Conservation (phyloP, 2,329 filamentous ascomycete species). For the Ophiostoma perfectum region DNA sequence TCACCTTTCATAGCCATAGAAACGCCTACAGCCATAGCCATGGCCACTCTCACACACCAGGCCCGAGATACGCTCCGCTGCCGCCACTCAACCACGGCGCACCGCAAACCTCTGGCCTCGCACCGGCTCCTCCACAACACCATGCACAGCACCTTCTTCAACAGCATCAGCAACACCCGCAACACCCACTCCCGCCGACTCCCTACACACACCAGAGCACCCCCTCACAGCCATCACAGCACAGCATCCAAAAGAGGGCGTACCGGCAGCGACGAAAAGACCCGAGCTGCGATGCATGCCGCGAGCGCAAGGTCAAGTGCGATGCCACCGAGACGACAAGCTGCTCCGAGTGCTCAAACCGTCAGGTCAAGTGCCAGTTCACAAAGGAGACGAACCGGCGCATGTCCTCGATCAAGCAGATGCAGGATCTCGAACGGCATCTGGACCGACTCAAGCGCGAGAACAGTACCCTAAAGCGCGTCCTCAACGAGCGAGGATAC, state of each 20-base stretch:
- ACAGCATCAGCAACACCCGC: neutral
- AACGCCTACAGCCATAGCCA: too few species aligned
- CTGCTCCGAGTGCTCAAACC: slow-evolving; percentile 94
- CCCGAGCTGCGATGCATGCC: slow-evolving; percentile 93
- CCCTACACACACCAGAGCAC: neutral
- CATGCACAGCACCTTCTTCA: neutral
- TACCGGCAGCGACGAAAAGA: slow-evolving; percentile 95
- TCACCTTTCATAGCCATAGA: slow-evolving; percentile 36
- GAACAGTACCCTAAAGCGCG: slow-evolving; percentile 66
- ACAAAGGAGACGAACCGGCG: slow-evolving; percentile 97
- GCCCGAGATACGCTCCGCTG: neutral
- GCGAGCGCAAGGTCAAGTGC: slow-evolving; percentile 80
- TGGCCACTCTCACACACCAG: neutral
- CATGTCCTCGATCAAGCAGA: slow-evolving; percentile 99
- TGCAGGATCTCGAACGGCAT: slow-evolving; percentile 93
- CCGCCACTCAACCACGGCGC: neutral
- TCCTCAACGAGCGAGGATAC: slow-evolving; percentile 44
- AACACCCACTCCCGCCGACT: neutral
- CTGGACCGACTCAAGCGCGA: slow-evolving; percentile 74
- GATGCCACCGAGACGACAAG: slow-evolving; percentile 94
- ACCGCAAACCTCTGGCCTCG: too few species aligned
- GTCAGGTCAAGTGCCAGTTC: slow-evolving; percentile 96
- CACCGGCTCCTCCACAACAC: neutral
- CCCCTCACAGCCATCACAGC: neutral
- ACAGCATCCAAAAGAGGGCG: slow-evolving; percentile 59